These are phyloP conservation scores for Mytilinidion resinicola DNA, from an alignment of 495 filamentous ascomycete species.

Conservation along the genomic window DNA sequence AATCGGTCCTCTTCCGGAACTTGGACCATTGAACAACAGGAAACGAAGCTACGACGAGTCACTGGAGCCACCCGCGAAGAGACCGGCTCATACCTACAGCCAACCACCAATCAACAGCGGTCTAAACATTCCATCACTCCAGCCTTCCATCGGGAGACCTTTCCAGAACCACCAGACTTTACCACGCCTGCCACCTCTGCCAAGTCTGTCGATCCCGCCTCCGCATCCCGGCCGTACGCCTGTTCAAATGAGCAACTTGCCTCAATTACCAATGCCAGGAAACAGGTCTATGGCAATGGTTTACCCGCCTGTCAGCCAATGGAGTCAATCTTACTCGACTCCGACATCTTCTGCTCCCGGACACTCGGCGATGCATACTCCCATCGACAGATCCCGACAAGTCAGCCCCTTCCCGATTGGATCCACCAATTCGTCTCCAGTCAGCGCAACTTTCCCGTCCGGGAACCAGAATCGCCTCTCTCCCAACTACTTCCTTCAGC, in stretches of 20 bases:
- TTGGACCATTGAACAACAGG: conserved; percentile 42
- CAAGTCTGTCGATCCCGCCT: conserved; percentile 45
- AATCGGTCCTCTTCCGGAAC: conserved; percentile 44
- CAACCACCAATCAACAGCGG: conserved; percentile 30
- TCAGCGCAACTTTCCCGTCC: conserved; percentile 18
- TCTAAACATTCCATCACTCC: conserved; percentile 27
- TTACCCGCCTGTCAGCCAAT: conserved; percentile 46
- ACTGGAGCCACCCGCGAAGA: conserved; percentile 64
- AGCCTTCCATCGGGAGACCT: conserved; percentile 7
- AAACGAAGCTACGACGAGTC: conserved; percentile 70
- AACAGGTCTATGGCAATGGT: conserved; percentile 56
- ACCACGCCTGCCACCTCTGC: conserved; percentile 53
- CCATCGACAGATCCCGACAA: conserved; percentile 30
- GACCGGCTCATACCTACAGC: conserved; percentile 32
- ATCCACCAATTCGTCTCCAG: conserved; percentile 35
- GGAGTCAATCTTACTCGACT: conserved; percentile 42
- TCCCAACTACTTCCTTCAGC: conserved; percentile 55
- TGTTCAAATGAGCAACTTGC: conserved; percentile 29
- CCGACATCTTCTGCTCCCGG: conserved; percentile 46
- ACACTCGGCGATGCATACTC: conserved; percentile 40
- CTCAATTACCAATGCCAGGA: conserved; percentile 44
- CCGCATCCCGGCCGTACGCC: conserved; percentile 29
- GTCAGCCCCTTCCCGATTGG: conserved; percentile 33
- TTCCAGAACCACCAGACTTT: conserved; percentile 29
- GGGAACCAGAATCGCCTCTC: conserved; percentile 51